Conservation (phyloP, 164 flowering plant genomes). For the Macadamia integrifolia region DNA sequence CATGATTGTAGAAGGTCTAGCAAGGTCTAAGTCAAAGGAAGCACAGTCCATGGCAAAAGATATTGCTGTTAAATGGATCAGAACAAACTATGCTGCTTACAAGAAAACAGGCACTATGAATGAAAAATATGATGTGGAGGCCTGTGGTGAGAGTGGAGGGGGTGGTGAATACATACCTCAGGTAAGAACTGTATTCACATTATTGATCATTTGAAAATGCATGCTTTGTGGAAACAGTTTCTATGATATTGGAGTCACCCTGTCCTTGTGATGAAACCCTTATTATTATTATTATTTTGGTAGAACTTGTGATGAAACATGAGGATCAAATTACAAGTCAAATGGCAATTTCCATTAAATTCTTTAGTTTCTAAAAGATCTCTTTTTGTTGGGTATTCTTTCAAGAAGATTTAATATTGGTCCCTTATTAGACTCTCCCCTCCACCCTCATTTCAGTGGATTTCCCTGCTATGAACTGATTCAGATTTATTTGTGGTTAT, state of each 20-base stretch:
- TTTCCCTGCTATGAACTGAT: background rate
- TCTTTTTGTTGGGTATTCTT: too few relatives aligned
- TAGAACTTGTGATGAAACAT: too few relatives aligned
- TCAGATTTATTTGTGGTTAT: background rate
- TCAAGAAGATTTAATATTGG: too few relatives aligned
- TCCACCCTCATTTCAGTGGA: too few relatives aligned
- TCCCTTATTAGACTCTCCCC: too few relatives aligned
- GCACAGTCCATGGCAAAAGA: constrained; percentile 65
- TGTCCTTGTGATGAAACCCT: background rate
- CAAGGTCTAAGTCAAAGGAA: constrained; percentile 43
- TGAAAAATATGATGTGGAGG: constrained; percentile 65
- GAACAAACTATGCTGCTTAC: constrained; percentile 69
- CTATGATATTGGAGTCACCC: background rate
- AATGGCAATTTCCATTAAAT: too few relatives aligned
- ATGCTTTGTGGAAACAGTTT: background rate
- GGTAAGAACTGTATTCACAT: constrained; percentile 27
- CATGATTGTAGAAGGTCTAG: constrained; percentile 88
- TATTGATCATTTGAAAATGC: background rate
- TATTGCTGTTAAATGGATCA: constrained; percentile 76
- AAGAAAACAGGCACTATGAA: constrained; percentile 70
- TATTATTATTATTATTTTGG: too few relatives aligned
- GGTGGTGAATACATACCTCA: constrained; percentile 79
- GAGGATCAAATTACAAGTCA: too few relatives aligned
- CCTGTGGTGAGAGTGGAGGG: constrained; percentile 64
- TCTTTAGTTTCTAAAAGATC: too few relatives aligned